A percentile compares a stretch with the other conserved stretches of the same genome.
Conservation (phyloP, 2,329 filamentous ascomycete species). For the Celoporthe dispersa region DNA sequence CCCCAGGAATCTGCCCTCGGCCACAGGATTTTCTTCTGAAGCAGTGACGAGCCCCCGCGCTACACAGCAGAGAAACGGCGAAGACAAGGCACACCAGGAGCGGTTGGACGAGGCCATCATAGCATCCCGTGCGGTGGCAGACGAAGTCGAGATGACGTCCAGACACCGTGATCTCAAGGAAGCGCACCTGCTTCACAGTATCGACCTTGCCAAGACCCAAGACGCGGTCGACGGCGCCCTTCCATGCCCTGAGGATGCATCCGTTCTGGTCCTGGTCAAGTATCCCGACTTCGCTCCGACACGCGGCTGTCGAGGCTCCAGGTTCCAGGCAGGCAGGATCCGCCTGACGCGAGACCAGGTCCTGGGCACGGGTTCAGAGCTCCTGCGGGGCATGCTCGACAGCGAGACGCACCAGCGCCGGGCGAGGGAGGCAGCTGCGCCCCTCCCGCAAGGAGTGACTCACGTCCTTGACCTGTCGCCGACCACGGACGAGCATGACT, state of each 20-base stretch:
- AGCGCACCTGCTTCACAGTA: constrained; percentile 21
- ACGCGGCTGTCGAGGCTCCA: constrained; percentile 15
- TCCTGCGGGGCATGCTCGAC: constrained; percentile 13
- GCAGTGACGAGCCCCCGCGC: background rate
- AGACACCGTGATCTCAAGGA: background rate
- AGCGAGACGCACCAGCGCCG: constrained; percentile 22
- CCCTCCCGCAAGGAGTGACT: constrained; percentile 14
- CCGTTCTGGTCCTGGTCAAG: constrained; percentile 19
- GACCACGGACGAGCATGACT: constrained; percentile 24
- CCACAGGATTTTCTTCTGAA: background rate
- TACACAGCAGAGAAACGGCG: background rate
- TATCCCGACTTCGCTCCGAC: constrained; percentile 4
- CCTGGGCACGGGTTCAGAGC: constrained; percentile 19
- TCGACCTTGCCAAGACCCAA: constrained; percentile 22
- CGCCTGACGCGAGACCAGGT: constrained; percentile 18
- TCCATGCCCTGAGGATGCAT: background rate
- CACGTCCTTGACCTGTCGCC: constrained; percentile 29
- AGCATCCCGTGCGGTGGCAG: background rate
- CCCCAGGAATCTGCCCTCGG: background rate
- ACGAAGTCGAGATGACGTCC: background rate
- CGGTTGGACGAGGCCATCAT: background rate
- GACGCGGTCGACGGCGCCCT: background rate
- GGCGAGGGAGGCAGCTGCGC: constrained; percentile 9
- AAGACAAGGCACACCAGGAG: background rate
- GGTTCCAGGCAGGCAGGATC: constrained; percentile 14